phyloP scores from a whole-genome alignment of 805 yeast genomes.

The Yarrowia sp. region DNA sequence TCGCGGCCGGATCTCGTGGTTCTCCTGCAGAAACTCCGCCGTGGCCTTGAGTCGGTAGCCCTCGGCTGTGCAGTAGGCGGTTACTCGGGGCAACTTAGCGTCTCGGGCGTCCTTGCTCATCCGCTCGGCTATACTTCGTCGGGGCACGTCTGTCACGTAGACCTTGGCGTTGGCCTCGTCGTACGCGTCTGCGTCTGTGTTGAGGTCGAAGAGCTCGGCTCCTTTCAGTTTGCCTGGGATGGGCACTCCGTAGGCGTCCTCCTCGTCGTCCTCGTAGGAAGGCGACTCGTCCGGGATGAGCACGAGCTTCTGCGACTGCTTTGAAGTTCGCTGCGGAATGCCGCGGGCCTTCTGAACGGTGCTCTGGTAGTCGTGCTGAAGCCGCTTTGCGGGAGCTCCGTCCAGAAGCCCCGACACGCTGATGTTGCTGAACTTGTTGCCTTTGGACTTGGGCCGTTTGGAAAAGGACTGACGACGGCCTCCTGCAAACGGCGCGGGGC shows the following conservation, averaged over 20 bases:
- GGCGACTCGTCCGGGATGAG: constrained; percentile 56
- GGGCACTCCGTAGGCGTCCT: constrained; percentile 30
- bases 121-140: constrained; percentile 38
- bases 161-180: constrained; percentile 52
- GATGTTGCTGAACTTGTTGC: constrained; percentile 63
- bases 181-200: constrained; percentile 20
- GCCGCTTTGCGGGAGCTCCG: constrained; percentile 23
- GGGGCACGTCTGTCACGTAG: constrained; percentile 28
- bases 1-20: constrained; percentile 83
- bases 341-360: constrained; percentile 4
- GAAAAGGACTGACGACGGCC: constrained; percentile 7
- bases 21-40: constrained; percentile 58
- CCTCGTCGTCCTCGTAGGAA: constrained; percentile 33
- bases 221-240: constrained; percentile 25
- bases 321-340: constrained; percentile 62
- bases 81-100: constrained; percentile 72
- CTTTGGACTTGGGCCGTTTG: constrained; percentile 9
- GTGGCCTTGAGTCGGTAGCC: constrained; percentile 66
- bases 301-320: constrained; percentile 81
- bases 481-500: constrained; percentile 41
- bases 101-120: constrained; percentile 51
- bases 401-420: constrained; percentile 71
- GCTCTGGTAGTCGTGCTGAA: constrained; percentile 22
- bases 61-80: constrained; percentile 89
- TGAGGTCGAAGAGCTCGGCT: constrained; percentile 14